phyloP scores from a whole-genome alignment of 257 asterid species.

The Forsythia suspensa region DNA sequence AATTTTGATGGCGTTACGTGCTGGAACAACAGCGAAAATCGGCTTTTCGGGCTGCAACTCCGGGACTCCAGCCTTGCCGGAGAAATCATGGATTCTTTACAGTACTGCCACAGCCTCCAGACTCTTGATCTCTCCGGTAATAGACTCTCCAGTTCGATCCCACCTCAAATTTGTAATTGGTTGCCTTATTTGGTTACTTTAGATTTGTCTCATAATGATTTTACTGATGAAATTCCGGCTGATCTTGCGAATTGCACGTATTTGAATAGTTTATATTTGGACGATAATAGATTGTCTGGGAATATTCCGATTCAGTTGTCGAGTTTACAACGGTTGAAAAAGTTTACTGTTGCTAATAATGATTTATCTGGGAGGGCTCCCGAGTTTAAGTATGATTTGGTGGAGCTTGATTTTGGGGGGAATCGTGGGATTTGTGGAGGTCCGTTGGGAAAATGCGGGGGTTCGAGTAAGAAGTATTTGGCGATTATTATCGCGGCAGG shows the following conservation, averaged over 20 bases:
- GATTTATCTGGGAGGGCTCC: constrained; percentile 25
- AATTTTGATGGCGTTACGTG: constrained; percentile 54
- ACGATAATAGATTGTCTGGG: constrained; percentile 18
- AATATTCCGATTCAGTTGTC: constrained; percentile 16
- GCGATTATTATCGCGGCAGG: constrained; percentile 28
- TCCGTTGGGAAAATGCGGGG: constrained; percentile 25
- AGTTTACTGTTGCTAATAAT: constrained; percentile 23
- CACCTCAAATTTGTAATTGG: constrained; percentile 31
- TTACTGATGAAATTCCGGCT: constrained; percentile 20
- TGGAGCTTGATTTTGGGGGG: constrained; percentile 16
- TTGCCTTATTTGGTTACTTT: constrained; percentile 29
- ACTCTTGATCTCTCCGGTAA: constrained; percentile 30
- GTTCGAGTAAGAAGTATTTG: constrained; percentile 19
- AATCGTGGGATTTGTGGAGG: constrained; percentile 29
- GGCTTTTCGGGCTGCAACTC: constrained; percentile 43
- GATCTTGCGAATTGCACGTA: constrained; percentile 18
- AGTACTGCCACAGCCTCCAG: constrained; percentile 38
- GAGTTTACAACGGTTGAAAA: constrained; percentile 18
- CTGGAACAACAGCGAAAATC: constrained; percentile 68
- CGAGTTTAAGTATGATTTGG: constrained; percentile 8
- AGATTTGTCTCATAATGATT: constrained; percentile 20
- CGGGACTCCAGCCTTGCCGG: constrained; percentile 46
- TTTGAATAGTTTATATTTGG: constrained; percentile 19
- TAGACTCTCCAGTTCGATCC: constrained; percentile 23
- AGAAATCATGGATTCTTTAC: constrained; percentile 45